Conservation (phyloP, 2,329 filamentous ascomycete genomes). For the Sporothrix euskadiensis region DNA sequence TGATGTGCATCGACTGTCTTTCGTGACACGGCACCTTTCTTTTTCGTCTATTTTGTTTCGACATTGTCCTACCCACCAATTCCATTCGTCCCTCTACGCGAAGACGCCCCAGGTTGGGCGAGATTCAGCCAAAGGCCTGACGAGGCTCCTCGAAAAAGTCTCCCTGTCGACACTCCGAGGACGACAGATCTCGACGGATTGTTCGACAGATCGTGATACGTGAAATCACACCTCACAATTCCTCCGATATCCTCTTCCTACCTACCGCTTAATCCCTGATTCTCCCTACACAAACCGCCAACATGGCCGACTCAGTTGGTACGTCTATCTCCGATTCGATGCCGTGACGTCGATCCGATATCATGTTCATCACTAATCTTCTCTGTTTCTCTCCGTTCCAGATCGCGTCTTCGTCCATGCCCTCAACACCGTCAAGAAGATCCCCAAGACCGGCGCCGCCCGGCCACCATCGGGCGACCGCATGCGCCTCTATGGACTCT, state of each 20-base stretch:
- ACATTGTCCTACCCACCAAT: slow-evolving; percentile 1
- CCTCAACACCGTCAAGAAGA: slow-evolving; percentile 97
- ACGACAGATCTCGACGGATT: not conserved
- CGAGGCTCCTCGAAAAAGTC: not conserved
- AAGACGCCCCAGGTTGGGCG: not conserved
- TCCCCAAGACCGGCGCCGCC: slow-evolving; percentile 86
- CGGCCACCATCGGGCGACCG: slow-evolving; percentile 84
- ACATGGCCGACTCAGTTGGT: slow-evolving; percentile 58
- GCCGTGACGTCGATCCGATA: not conserved
- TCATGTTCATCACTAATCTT: not conserved
- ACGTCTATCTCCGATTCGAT: slow-evolving; percentile 32
- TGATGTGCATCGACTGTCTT: not conserved
- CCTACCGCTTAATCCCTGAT: not conserved
- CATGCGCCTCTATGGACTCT: slow-evolving; percentile 91
- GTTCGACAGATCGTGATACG: slow-evolving; percentile 1
- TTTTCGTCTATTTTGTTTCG: not conserved
- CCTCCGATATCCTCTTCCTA: not conserved
- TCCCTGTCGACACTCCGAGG: not conserved
- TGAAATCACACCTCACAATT: not conserved
- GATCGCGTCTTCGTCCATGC: slow-evolving; percentile 99
- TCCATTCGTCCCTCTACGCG: no score
- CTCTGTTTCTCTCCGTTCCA: slow-evolving; percentile 42
- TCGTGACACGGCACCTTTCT: not conserved
- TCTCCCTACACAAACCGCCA: not conserved
- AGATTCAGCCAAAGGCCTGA: not conserved